A percentile compares a stretch with the other conserved stretches of the same genome.
phyloP scores from a whole-genome alignment of 2,329 filamentous ascomycete genomes.

The Trichocomaceae sp. region DNA sequence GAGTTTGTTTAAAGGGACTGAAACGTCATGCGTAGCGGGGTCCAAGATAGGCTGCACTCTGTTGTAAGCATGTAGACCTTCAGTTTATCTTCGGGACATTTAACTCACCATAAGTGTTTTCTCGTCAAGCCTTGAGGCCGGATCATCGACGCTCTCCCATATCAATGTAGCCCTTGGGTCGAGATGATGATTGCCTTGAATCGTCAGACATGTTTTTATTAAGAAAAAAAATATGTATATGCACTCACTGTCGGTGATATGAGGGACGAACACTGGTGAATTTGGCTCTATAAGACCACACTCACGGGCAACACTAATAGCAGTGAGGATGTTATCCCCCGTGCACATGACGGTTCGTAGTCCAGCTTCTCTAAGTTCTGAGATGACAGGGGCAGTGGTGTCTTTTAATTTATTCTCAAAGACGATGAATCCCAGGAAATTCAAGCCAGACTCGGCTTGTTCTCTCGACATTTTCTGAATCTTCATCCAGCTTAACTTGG shows the following conservation, averaged over 20 bases:
- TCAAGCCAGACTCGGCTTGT: slow-evolving; percentile 74
- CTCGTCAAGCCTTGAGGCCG: slow-evolving; percentile 67
- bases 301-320: slow-evolving; percentile 89
- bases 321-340: slow-evolving; percentile 94
- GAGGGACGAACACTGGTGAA: slow-evolving; percentile 87
- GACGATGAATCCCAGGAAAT: slow-evolving; percentile 93
- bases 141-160: slow-evolving; percentile 96
- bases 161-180: slow-evolving; percentile 66
- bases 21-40: slow-evolving; percentile 67
- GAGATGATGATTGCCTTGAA: slow-evolving; percentile 36
- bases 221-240: not conserved
- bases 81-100: not conserved
- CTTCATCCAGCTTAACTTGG: slow-evolving; percentile 86
- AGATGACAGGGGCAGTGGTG: slow-evolving; percentile 70
- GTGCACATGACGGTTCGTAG: slow-evolving; percentile 95
- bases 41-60: slow-evolving; percentile 59
- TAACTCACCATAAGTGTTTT: slow-evolving; percentile 61
- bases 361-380: slow-evolving; percentile 72
- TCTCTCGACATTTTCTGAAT: slow-evolving; percentile 86
- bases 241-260: slow-evolving; percentile 63
- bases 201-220: slow-evolving; percentile 1
- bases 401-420: slow-evolving; percentile 98
- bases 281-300: slow-evolving; percentile 73
- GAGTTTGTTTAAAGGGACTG: slow-evolving; percentile 74
- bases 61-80: not conserved